A percentile compares a stretch with the other conserved stretches of the same genome.
Conservation (phyloP, 352 stramenopile genomes). For the Phytopythium delawarense region DNA sequence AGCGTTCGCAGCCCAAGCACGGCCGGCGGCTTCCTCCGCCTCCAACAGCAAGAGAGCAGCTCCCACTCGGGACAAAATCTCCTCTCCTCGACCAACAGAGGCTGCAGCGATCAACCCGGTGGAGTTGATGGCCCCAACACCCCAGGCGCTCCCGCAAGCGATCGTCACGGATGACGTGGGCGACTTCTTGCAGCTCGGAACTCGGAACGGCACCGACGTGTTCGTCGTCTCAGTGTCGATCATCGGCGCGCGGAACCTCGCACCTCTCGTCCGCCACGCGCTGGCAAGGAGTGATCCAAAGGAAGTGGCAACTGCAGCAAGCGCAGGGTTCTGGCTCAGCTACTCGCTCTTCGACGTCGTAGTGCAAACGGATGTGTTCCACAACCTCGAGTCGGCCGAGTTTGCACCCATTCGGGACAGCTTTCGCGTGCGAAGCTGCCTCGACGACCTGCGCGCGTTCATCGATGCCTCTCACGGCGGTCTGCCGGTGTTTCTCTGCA, state of each 20-base stretch:
- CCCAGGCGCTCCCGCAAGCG: background rate
- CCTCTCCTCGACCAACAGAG: conserved; percentile 1
- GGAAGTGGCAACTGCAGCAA: conserved; percentile 5
- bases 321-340: conserved; percentile 68
- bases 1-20: conserved; percentile 2
- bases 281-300: background rate
- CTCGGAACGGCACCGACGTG: conserved; percentile 32
- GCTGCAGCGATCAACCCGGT: background rate
- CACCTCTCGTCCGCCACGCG: conserved; percentile 18
- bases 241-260: conserved; percentile 33
- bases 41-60: background rate
- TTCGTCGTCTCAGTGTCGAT: conserved; percentile 67
- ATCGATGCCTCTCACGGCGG: conserved; percentile 22
- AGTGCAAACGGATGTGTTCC: conserved; percentile 78
- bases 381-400: conserved; percentile 41
- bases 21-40: background rate
- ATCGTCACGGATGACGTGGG: conserved; percentile 19
- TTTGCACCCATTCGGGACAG: conserved; percentile 71
- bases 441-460: conserved; percentile 38
- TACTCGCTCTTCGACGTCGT: conserved; percentile 84
- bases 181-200: conserved; percentile 54
- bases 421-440: conserved; percentile 60
- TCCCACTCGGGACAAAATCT: background rate
- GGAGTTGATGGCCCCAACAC: background rate
- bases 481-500: conserved; percentile 69